These are phyloP conservation scores for Colletotrichum sp. DNA, from an alignment of 2,329 filamentous ascomycete genomes.

Conservation along the genomic window DNA sequence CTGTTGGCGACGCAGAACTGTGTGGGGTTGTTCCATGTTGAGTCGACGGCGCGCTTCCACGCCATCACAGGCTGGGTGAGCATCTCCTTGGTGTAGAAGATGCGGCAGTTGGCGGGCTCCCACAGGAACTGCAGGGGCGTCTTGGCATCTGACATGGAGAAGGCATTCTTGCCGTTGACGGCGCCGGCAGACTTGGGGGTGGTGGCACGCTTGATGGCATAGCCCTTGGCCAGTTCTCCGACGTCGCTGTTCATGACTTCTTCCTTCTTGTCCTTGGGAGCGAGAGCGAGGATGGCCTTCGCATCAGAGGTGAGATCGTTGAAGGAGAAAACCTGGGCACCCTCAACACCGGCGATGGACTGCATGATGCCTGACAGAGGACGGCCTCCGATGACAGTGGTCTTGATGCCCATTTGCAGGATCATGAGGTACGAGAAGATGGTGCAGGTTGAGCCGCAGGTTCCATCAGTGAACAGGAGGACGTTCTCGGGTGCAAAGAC, in stretches of 20 bases:
- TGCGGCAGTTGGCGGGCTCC: constrained; percentile 49
- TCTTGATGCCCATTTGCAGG: constrained; percentile 50
- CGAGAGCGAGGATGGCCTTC: constrained; percentile 27
- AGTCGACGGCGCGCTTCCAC: constrained; percentile 43
- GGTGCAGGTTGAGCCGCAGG: constrained; percentile 59
- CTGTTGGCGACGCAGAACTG: constrained; percentile 36
- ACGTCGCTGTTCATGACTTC: constrained; percentile 28
- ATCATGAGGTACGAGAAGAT: constrained; percentile 60
- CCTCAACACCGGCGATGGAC: constrained; percentile 53
- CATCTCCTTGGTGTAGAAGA: constrained; percentile 51
- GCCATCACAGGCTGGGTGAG: constrained; percentile 39
- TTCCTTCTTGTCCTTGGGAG: constrained; percentile 18
- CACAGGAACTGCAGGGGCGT: constrained; percentile 50
- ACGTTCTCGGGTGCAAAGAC: constrained; percentile 57
- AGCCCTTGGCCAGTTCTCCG: constrained; percentile 33
- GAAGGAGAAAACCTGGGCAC: constrained; percentile 39
- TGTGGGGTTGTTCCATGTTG: constrained; percentile 35
- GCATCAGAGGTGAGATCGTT: constrained; percentile 30
- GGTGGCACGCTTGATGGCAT: constrained; percentile 31
- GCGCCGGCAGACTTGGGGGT: constrained; percentile 26
- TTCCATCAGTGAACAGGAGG: constrained; percentile 57
- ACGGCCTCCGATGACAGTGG: constrained; percentile 51
- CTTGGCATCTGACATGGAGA: constrained; percentile 29
- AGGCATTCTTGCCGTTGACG: constrained; percentile 41
- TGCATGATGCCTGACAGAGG: constrained; percentile 50